These are phyloP conservation scores for Santalum album DNA, from an alignment of 164 flowering plant genomes.

Conservation along the genomic window DNA sequence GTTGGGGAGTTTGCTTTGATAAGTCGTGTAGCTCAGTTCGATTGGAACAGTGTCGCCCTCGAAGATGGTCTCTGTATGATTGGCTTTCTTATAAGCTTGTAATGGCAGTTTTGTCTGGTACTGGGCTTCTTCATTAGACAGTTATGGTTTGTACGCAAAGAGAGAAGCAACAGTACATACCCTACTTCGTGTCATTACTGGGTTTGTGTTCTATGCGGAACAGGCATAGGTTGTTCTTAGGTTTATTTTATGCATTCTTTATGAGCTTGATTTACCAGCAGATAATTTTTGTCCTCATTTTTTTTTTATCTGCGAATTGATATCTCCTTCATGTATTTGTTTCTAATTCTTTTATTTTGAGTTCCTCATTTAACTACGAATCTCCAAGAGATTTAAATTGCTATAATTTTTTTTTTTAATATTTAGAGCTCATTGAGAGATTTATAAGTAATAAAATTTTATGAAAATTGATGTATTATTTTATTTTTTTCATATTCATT, in stretches of 20 bases:
- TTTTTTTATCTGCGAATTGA: no score
- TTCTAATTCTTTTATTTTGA: no score
- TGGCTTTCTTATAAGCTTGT: slow-evolving; percentile 11
- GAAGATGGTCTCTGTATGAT: slow-evolving; percentile 6
- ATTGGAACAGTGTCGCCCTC: slow-evolving; percentile 6
- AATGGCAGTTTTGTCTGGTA: slow-evolving; percentile 16
- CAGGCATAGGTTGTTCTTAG: slow-evolving; percentile 1
- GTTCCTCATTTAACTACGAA: no score
- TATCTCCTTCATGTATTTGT: no score
- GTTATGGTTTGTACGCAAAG: slow-evolving; percentile 11
- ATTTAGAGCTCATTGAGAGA: no score
- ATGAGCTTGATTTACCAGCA: no score
- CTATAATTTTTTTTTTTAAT: no score
- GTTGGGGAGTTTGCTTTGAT: slow-evolving; percentile 14
- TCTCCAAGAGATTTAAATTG: no score
- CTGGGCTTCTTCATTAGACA: not conserved
- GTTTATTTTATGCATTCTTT: not conserved
- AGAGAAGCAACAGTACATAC: slow-evolving; percentile 1
- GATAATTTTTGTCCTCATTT: no score
- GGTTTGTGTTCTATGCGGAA: slow-evolving; percentile 8
- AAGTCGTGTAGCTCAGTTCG: slow-evolving; percentile 17
- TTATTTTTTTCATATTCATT: no score
- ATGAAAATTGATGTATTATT: no score
- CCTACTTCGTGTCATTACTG: slow-evolving; percentile 6
- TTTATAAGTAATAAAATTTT: no score